A percentile compares a stretch with the other conserved stretches of the same genome.
Conservation (phyloP, 331 rosid genomes). For the Quercus lobata region DNA sequence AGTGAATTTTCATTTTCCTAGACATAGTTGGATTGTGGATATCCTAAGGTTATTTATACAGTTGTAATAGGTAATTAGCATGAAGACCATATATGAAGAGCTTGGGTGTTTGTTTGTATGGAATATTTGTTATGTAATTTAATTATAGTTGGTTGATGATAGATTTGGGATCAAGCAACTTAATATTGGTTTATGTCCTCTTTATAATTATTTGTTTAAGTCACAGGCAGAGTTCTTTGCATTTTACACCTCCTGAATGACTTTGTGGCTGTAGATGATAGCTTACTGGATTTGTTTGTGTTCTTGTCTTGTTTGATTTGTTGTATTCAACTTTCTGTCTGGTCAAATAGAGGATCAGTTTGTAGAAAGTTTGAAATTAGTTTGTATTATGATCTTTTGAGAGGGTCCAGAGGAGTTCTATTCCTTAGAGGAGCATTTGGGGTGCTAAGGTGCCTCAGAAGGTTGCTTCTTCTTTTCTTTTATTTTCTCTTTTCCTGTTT, state of each 20-base stretch:
- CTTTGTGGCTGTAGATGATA: not conserved
- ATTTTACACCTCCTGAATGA: not conserved
- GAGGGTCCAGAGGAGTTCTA: no score
- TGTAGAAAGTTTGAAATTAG: no score
- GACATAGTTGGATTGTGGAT: conserved; percentile 20
- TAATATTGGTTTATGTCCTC: not conserved
- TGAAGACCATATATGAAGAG: not conserved
- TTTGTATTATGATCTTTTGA: no score
- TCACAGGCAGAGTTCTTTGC: not conserved
- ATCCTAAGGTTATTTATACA: conserved; percentile 3
- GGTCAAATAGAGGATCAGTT: no score
- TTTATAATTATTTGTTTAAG: not conserved
- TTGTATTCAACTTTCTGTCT: no score
- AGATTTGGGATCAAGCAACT: not conserved
- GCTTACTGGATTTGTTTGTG: not conserved
- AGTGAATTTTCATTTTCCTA: conserved; percentile 14
- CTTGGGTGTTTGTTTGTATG: conserved; percentile 20
- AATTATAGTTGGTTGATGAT: not conserved
- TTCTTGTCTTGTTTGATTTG: no score
- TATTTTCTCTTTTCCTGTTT: no score
- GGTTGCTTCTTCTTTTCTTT: no score
- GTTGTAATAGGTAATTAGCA: conserved; percentile 9
- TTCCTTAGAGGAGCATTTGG: no score
- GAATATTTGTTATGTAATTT: conserved; percentile 11
- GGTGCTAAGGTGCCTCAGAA: no score